These are phyloP conservation scores for Diaporthe citriasiana DNA, from an alignment of 2,329 filamentous ascomycete genomes.

Conservation along the genomic window DNA sequence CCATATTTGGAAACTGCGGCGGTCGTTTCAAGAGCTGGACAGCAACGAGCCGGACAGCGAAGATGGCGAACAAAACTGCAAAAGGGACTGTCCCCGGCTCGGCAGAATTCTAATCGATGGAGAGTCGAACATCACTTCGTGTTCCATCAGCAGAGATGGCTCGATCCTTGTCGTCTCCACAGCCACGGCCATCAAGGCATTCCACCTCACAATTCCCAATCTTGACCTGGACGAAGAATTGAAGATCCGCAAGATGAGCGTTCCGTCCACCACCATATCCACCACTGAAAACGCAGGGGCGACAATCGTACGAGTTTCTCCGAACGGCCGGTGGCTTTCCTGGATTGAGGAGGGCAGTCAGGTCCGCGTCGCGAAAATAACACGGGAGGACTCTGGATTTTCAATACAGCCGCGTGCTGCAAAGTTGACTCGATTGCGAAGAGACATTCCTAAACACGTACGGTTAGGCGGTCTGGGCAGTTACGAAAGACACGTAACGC, in stretches of 20 bases:
- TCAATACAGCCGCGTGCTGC: constrained; percentile 58
- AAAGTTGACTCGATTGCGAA: constrained; percentile 66
- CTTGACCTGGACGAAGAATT: constrained; percentile 70
- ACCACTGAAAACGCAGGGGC: constrained; percentile 74
- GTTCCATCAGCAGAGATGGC: constrained; percentile 77
- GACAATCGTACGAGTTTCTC: constrained; percentile 77
- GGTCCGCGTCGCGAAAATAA: constrained; percentile 66
- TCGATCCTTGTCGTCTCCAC: constrained; percentile 81
- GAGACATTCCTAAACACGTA: constrained; percentile 67
- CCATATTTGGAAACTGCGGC: constrained; percentile 79
- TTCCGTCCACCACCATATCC: constrained; percentile 71
- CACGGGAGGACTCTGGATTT: constrained; percentile 55
- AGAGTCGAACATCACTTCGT: constrained; percentile 85
- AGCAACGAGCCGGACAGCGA: constrained; percentile 59
- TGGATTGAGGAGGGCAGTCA: constrained; percentile 73
- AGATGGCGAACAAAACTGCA: constrained; percentile 57
- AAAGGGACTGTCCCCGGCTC: constrained; percentile 74
- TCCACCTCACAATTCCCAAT: constrained; percentile 70
- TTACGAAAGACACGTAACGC: constrained; percentile 83
- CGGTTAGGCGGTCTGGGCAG: constrained; percentile 77
- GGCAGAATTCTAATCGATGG: constrained; percentile 78
- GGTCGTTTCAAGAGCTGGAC: constrained; percentile 62
- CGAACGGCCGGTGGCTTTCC: constrained; percentile 78
- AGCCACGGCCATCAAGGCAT: constrained; percentile 80
- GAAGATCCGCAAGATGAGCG: constrained; percentile 77